Conservation (phyloP, 257 asterid genomes). For the Oldenlandia corymbosa region DNA sequence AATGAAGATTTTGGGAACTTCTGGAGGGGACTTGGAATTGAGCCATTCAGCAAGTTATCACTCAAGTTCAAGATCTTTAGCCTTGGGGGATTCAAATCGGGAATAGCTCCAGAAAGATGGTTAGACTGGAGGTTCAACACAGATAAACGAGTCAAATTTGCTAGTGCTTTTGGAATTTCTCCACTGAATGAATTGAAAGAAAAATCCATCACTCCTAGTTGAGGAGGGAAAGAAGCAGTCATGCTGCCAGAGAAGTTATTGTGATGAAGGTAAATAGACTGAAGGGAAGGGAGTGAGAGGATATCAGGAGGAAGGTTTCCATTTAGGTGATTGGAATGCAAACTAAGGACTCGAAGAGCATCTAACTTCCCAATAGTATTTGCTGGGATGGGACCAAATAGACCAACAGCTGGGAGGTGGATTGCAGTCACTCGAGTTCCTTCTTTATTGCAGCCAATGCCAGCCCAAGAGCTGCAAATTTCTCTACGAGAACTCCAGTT, state of each 20-base stretch:
- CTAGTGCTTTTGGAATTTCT: slow-evolving; percentile 39
- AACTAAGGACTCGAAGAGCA: slow-evolving; percentile 65
- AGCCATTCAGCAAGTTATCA: slow-evolving; percentile 52
- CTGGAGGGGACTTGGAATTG: slow-evolving; percentile 53
- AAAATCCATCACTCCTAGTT: slow-evolving; percentile 52
- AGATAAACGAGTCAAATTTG: slow-evolving; percentile 37
- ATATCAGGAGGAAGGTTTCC: slow-evolving; percentile 71
- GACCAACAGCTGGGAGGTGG: slow-evolving; percentile 80
- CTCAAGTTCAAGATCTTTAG: slow-evolving; percentile 59
- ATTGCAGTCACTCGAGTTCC: slow-evolving; percentile 53
- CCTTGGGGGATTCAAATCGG: slow-evolving; percentile 46
- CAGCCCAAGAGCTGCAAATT: slow-evolving; percentile 71
- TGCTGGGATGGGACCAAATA: slow-evolving; percentile 61
- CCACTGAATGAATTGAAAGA: slow-evolving; percentile 69
- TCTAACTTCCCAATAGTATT: slow-evolving; percentile 53
- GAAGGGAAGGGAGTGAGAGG: slow-evolving; percentile 57
- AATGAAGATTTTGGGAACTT: slow-evolving; percentile 67
- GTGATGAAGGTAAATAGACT: slow-evolving; percentile 55
- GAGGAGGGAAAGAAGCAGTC: slow-evolving; percentile 46
- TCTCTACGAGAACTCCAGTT: slow-evolving; percentile 50
- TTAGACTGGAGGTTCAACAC: slow-evolving; percentile 63
- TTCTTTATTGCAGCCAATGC: slow-evolving; percentile 55
- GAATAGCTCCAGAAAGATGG: slow-evolving; percentile 49
- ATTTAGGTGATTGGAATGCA: slow-evolving; percentile 57
- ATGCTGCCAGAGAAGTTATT: slow-evolving; percentile 72